Percentiles rank a stretch among this genome's conserved stretches.
Evolutionary conservation across 2,329 filamentous ascomycete species (phyloP).

Genomic region (Plectosphaerella plurivora): DNA sequence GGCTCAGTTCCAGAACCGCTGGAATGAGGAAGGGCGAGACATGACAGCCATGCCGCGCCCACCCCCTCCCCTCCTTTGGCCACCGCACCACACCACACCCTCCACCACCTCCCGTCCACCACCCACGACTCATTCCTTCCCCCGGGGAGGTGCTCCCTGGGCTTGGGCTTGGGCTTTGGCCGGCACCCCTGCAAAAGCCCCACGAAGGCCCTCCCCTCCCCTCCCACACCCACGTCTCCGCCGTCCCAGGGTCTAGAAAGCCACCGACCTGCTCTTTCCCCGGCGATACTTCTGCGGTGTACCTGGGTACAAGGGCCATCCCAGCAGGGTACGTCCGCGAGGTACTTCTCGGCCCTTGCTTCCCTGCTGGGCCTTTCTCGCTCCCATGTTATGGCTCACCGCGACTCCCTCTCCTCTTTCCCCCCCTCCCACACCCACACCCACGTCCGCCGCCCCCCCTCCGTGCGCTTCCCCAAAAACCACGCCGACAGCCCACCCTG

Average conservation of each 20-base stretch:
- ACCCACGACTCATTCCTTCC: slow-evolving; percentile 1
- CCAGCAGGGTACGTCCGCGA: slow-evolving; percentile 3
- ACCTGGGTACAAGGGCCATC: slow-evolving; percentile 4
- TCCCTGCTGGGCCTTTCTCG: slow-evolving; percentile 3
- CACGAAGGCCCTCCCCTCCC: no score
- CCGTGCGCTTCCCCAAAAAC: neutral
- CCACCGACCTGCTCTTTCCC: slow-evolving; percentile 2
- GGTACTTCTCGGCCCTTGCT: slow-evolving; percentile 9
- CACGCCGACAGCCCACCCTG: slow-evolving; percentile 2
- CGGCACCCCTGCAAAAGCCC: neutral
- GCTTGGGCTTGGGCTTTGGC: neutral
- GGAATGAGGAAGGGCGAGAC: neutral
- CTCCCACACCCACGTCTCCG: neutral
- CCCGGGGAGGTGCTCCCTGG: slow-evolving; percentile 1
- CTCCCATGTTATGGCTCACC: slow-evolving; percentile 9
- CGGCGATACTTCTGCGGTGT: slow-evolving; percentile 4
- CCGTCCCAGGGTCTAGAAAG: slow-evolving; percentile 2
- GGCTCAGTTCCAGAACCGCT: neutral
- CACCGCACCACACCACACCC: neutral
- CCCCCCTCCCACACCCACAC: neutral
- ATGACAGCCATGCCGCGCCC: slow-evolving; percentile 1
- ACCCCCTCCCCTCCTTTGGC: slow-evolving; percentile 3
- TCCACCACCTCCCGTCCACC: no score
- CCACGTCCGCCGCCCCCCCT: neutral
- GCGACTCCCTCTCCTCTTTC: slow-evolving; percentile 10